Evolutionary conservation across 345 rosid species (phyloP).

Genomic region (Hibiscus tridactylites): DNA sequence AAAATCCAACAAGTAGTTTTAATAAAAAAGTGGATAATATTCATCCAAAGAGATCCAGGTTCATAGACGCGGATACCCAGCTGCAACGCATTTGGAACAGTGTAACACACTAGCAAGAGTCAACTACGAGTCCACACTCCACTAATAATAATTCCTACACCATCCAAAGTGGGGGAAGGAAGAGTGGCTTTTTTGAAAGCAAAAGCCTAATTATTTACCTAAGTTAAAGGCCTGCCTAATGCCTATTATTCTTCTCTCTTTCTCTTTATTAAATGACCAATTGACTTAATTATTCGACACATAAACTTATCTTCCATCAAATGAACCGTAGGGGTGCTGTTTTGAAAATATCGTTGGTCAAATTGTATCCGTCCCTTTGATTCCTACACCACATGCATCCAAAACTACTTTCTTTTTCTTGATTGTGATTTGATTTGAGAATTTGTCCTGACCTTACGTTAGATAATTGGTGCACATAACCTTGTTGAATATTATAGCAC

Average conservation of each 20-base stretch:
- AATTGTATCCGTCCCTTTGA: not conserved
- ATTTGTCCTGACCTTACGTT: not conserved
- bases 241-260: too few relatives aligned
- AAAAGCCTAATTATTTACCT: not conserved
- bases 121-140: too few relatives aligned
- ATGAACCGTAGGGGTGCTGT: not conserved
- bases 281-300: not conserved
- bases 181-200: constrained; percentile 8
- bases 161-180: constrained; percentile 24
- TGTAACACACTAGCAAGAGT: too few relatives aligned
- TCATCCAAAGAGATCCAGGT: too few relatives aligned
- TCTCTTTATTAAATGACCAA: not conserved
- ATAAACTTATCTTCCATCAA: not conserved
- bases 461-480: not conserved
- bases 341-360: not conserved
- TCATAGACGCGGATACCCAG: too few relatives aligned
- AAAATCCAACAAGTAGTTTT: too few relatives aligned
- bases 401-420: not conserved
- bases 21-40: too few relatives aligned
- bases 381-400: not conserved
- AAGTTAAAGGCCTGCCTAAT: too few relatives aligned
- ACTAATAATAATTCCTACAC: not conserved
- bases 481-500: not conserved
- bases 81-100: too few relatives aligned
- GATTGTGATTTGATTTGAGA: not conserved